These are phyloP conservation scores for Pyrus hybrid DNA, from an alignment of 331 rosid species.

Conservation along the genomic window DNA sequence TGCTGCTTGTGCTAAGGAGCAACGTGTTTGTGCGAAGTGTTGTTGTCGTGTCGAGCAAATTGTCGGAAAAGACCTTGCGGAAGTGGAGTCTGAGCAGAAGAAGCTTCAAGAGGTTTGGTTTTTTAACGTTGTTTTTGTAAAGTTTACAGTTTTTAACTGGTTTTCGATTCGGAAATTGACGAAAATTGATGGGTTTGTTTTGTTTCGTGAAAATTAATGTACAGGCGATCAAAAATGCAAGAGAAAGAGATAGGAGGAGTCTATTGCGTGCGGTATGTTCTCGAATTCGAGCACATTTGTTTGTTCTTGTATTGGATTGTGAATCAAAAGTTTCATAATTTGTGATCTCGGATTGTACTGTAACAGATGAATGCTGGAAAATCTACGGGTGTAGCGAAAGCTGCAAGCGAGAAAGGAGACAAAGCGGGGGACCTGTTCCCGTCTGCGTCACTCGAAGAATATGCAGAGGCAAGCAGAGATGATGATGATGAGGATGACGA, in stretches of 20 bases:
- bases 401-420: constrained; percentile 26
- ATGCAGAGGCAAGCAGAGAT: constrained; percentile 36
- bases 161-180: background rate
- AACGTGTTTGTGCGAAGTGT: constrained; percentile 79
- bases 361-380: constrained; percentile 67
- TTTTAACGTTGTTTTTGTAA: background rate
- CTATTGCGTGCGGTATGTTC: constrained; percentile 73
- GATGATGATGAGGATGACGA: constrained; percentile 16
- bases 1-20: constrained; percentile 84
- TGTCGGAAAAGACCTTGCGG: constrained; percentile 74
- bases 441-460: constrained; percentile 55
- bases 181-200: constrained; percentile 10
- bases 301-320: background rate
- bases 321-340: background rate
- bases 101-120: constrained; percentile 64
- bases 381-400: constrained; percentile 27
- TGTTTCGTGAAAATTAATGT: background rate
- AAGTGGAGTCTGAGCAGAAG: constrained; percentile 86
- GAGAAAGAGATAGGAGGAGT: constrained; percentile 80
- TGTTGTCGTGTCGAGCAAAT: constrained; percentile 43
- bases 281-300: background rate
- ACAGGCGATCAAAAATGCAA: constrained; percentile 75
- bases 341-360: background rate
- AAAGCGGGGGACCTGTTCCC: constrained; percentile 60
- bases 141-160: background rate